These are phyloP conservation scores for Lactuca saligna DNA, from an alignment of 129 eudicot species.

Conservation along the genomic window DNA sequence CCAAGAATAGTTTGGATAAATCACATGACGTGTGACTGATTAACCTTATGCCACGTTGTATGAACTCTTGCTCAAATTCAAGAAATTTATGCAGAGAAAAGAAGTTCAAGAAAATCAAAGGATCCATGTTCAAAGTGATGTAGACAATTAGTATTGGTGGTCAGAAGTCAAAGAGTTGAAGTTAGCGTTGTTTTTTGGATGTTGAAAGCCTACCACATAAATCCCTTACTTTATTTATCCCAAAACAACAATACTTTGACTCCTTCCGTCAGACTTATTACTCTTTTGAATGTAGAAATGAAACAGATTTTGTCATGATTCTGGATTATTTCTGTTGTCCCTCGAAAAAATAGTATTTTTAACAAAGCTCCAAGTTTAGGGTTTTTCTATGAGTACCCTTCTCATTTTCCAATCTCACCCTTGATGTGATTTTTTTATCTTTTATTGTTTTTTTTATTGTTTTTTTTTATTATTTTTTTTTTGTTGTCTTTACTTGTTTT, in stretches of 20 bases:
- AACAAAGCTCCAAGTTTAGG: not conserved
- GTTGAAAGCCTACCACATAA: constrained; percentile 1
- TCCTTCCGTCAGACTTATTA: not conserved
- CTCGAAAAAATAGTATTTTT: not conserved
- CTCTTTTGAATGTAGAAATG: constrained; percentile 5
- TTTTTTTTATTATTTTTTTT: no score
- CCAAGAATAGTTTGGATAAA: constrained; percentile 1
- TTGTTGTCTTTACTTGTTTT: no score
- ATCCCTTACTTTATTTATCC: constrained; percentile 1
- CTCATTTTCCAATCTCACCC: no score
- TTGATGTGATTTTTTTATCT: no score
- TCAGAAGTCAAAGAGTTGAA: not conserved
- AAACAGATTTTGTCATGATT: constrained; percentile 4
- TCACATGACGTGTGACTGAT: not conserved
- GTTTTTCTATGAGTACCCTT: no score
- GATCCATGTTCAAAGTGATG: not conserved
- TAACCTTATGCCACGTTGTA: constrained; percentile 15
- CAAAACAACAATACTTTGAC: constrained; percentile 5
- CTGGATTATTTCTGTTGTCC: not conserved
- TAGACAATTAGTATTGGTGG: not conserved
- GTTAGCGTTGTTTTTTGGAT: not conserved
- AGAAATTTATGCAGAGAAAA: constrained; percentile 1
- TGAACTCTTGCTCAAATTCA: constrained; percentile 2
- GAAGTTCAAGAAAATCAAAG: not conserved
- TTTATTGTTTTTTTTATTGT: no score